Percentiles rank a stretch among this genome's conserved stretches.
These are phyloP conservation scores for Coemansia reversa DNA, from an alignment of 192 early-diverging fungal species.

Conservation along the genomic window DNA sequence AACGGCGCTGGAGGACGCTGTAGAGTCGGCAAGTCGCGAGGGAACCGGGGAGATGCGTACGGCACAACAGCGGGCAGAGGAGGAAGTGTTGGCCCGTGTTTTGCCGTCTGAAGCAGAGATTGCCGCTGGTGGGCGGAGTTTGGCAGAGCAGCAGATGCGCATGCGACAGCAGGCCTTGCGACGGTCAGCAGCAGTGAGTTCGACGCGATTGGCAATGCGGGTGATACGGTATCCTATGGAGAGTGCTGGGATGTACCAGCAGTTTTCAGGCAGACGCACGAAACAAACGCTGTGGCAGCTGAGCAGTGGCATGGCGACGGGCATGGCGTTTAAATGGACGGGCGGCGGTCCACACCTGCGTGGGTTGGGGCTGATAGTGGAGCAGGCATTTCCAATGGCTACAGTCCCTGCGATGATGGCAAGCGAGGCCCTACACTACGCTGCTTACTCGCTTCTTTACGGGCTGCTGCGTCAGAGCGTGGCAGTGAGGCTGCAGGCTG, in stretches of 20 bases:
- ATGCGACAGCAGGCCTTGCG: conserved; percentile 16
- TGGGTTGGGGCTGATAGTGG: neutral
- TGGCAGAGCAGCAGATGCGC: neutral
- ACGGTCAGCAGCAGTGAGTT: conserved; percentile 9
- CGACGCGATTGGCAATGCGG: conserved; percentile 6
- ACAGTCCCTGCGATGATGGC: neutral
- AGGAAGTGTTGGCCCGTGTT: conserved; percentile 19
- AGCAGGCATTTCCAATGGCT: neutral
- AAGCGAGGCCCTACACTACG: conserved; percentile 26
- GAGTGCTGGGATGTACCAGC: conserved; percentile 22
- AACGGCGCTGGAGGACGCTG: neutral
- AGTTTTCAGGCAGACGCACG: conserved; percentile 9
- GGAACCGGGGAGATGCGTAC: neutral
- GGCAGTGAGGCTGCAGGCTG: conserved; percentile 12
- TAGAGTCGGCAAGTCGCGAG: neutral
- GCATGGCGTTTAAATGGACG: conserved; percentile 23
- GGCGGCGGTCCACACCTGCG: conserved; percentile 15
- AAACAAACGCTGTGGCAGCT: neutral
- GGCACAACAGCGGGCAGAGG: conserved; percentile 2
- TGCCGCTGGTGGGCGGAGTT: neutral
- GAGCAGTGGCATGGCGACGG: conserved; percentile 8
- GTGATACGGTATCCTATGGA: conserved; percentile 28
- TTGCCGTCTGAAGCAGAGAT: conserved; percentile 5
- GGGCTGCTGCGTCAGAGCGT: conserved; percentile 34
- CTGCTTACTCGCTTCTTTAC: conserved; percentile 24